A percentile compares a stretch with the other conserved stretches of the same genome.
These are phyloP conservation scores for Alliaria petiolata DNA, from an alignment of 345 rosid species.

Conservation along the genomic window DNA sequence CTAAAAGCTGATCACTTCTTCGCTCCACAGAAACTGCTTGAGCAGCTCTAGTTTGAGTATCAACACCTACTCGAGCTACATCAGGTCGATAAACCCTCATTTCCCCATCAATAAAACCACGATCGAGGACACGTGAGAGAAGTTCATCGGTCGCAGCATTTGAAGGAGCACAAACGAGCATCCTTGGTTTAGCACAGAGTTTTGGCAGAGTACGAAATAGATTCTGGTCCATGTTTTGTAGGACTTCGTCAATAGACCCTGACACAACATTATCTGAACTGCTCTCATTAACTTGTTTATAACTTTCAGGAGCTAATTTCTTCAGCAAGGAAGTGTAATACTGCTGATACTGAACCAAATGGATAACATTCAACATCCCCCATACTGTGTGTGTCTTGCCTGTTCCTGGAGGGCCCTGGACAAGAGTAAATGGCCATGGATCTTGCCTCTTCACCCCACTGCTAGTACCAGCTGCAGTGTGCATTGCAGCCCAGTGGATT, in stretches of 20 bases:
- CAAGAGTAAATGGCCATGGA: slow-evolving; percentile 99
- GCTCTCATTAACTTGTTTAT: slow-evolving; percentile 75
- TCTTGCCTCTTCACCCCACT: slow-evolving; percentile 84
- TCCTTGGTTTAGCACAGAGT: slow-evolving; percentile 94
- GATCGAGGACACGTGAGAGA: slow-evolving; percentile 94
- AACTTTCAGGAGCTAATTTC: slow-evolving; percentile 95
- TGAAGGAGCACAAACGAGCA: slow-evolving; percentile 99
- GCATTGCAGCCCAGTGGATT: slow-evolving; percentile 98
- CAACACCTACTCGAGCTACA: slow-evolving; percentile 98
- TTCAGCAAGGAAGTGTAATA: slow-evolving; percentile 93
- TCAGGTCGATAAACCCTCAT: slow-evolving; percentile 97
- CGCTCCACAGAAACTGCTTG: slow-evolving; percentile 99
- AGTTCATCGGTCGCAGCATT: slow-evolving; percentile 99
- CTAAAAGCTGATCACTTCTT: slow-evolving; percentile 84
- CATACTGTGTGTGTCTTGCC: slow-evolving; percentile 99
- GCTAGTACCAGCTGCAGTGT: slow-evolving; percentile 98
- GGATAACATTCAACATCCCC: slow-evolving; percentile 99
- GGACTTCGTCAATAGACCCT: slow-evolving; percentile 98
- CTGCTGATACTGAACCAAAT: slow-evolving; percentile 98
- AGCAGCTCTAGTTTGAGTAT: slow-evolving; percentile 96
- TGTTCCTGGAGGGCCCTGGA: slow-evolving; percentile 99
- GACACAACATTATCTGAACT: slow-evolving; percentile 54
- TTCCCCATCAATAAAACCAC: slow-evolving; percentile 99
- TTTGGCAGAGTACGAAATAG: slow-evolving; percentile 90
- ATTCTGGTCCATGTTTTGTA: slow-evolving; percentile 98